These are phyloP conservation scores for Metschnikowia henanensis DNA, from an alignment of 805 yeast genomes.

Conservation along the genomic window DNA sequence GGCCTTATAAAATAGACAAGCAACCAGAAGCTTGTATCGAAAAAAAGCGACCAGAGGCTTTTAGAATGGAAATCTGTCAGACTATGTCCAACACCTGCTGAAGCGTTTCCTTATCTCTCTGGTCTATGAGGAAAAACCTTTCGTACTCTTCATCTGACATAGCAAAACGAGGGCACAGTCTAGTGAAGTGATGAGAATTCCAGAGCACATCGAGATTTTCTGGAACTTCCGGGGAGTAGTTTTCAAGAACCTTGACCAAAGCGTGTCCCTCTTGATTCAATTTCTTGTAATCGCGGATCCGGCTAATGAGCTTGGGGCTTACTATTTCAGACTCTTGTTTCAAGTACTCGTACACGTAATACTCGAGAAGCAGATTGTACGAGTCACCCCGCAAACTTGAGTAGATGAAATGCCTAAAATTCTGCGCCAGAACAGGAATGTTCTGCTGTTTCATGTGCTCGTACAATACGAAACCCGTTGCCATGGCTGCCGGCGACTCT, in stretches of 20 bases:
- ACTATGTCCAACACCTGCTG: not conserved
- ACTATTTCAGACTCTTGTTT: constrained; percentile 1
- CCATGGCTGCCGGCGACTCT: constrained; percentile 28
- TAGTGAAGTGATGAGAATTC: constrained; percentile 4
- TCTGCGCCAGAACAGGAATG: constrained; percentile 13
- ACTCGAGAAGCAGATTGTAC: constrained; percentile 13
- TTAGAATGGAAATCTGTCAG: no score
- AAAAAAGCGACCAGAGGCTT: no score
- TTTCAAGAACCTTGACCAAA: constrained; percentile 6
- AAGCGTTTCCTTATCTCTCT: constrained; percentile 20
- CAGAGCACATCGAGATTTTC: constrained; percentile 1
- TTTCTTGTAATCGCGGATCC: constrained; percentile 3
- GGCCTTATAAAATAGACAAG: no score
- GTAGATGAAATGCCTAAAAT: constrained; percentile 24
- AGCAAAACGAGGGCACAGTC: not conserved
- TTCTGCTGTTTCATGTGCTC: constrained; percentile 18
- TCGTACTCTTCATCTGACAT: constrained; percentile 22
- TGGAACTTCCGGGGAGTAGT: not conserved
- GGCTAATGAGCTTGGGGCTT: constrained; percentile 2
- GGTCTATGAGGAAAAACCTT: constrained; percentile 18
- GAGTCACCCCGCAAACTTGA: constrained; percentile 12
- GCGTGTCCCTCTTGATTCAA: constrained; percentile 7
- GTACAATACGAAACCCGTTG: constrained; percentile 26
- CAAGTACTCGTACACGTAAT: constrained; percentile 11
- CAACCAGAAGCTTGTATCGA: no score